These are phyloP conservation scores for Debaryomyces sp. DNA, from an alignment of 1,139 yeast genomes.

Conservation along the genomic window DNA sequence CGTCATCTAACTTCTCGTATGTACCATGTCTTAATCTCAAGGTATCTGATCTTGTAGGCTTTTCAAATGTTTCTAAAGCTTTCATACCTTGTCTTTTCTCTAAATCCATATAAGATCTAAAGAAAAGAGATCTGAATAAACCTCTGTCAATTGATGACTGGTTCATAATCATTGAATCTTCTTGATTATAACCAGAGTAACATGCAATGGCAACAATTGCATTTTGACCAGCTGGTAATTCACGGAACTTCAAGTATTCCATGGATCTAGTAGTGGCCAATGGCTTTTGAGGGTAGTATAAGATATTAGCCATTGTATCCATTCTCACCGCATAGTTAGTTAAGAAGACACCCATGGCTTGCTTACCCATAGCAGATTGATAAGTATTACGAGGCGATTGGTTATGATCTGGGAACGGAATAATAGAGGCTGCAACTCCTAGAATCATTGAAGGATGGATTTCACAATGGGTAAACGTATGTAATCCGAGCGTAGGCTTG, in stretches of 20 bases:
- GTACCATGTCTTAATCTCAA: conserved; percentile 96
- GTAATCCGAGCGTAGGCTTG: conserved; percentile 67
- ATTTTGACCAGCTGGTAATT: conserved; percentile 98
- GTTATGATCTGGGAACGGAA: conserved; percentile 99
- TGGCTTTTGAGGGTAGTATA: conserved; percentile 99
- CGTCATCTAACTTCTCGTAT: conserved; percentile 96
- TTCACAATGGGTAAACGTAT: conserved; percentile 97
- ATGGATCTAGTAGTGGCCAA: conserved; percentile 97
- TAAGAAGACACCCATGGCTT: conserved; percentile 99
- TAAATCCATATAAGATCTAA: conserved; percentile 97
- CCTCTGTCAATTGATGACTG: conserved; percentile 98
- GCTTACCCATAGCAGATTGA: conserved; percentile 99
- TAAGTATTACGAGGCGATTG: conserved; percentile 99
- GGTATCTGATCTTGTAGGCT: conserved; percentile 93
- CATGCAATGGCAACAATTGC: conserved; percentile 98
- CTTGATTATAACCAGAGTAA: conserved; percentile 98
- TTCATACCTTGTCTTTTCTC: conserved; percentile 99
- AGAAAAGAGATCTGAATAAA: conserved; percentile 89
- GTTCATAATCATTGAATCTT: conserved; percentile 99
- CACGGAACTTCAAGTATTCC: conserved; percentile 97
- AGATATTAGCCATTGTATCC: conserved; percentile 99
- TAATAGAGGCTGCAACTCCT: conserved; percentile 97
- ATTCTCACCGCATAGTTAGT: conserved; percentile 95
- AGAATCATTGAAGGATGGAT: conserved; percentile 98
- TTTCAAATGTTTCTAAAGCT: conserved; percentile 93